Base-by-base conservation (phyloP, 2,329 filamentous ascomycete species). In the Aspergillus sp. region DNA sequence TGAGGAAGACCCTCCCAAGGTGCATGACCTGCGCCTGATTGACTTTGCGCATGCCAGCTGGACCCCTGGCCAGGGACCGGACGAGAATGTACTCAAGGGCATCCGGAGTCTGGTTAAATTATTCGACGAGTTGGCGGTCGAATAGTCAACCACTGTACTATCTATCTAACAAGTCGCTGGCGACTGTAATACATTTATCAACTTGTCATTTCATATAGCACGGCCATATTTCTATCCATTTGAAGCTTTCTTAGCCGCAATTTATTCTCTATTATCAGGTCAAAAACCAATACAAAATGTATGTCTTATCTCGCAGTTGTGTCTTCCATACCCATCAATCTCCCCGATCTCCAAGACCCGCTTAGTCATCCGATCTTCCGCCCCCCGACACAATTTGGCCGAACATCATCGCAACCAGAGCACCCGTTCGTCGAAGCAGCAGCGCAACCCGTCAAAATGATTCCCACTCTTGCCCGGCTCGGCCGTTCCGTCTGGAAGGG, bases 21-120 rank as follows among this genome's bases (percentile, higher is more conserved):
- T 96, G 49, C 91, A 89, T 69, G 84, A 87, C 12, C 82, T 97
- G 53, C 95, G 94, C 72, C 82, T 99, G 63, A 99, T 99, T 67
- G 95, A 99, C 75, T 99, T 99, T 82, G 95, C 95, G 1, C 95
- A 99, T 76, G 95, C 95, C 11, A 79, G 82, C 53, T 98, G 90
- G 88, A 89, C 87, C 1, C 90, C 91, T 0, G 91, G 92, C 1
- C 78, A 89, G 68, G 94, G 94, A 0, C 89, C 90, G 0, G 95
- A 99, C 73, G 89, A 96, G 77, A 98, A 98, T 71, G 80, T 85
- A 14, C 80, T 97, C 32, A 80, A 80, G 39, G 93, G 93, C 0
- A 85, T 97, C 62, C 82, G 87, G 71, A 94, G 84, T 71, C 79
- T 94, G 42, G 81, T 85, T 54, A 81, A 82, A 60, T 88, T 97